phyloP scores from a whole-genome alignment of 2,329 filamentous ascomycete genomes.

The Claviceps sp. region DNA sequence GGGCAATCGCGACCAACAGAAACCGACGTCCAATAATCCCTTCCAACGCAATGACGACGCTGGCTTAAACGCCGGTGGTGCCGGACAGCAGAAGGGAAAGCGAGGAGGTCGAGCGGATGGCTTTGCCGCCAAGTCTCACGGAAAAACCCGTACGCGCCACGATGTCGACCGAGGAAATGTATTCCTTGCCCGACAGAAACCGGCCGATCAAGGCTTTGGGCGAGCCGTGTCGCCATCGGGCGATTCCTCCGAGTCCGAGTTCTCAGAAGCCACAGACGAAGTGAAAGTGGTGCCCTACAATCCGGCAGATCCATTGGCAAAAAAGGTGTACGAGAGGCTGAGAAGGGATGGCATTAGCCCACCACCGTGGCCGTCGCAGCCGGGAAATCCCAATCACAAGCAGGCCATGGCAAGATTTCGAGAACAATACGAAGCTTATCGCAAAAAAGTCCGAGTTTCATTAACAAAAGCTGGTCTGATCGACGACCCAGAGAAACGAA shows the following conservation, averaged over 20 bases:
- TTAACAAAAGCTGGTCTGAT: slow-evolving; percentile 47
- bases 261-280: slow-evolving; percentile 9
- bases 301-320: slow-evolving; percentile 29
- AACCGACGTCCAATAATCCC: slow-evolving; percentile 14
- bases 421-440: slow-evolving; percentile 42
- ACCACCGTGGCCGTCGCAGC: slow-evolving; percentile 41
- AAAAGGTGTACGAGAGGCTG: slow-evolving; percentile 38
- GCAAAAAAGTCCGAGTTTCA: slow-evolving; percentile 40
- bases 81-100: slow-evolving; percentile 10
- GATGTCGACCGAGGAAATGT: slow-evolving; percentile 4
- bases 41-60: slow-evolving; percentile 16
- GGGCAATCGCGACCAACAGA: slow-evolving; percentile 16
- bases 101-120: slow-evolving; percentile 12
- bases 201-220: slow-evolving; percentile 6
- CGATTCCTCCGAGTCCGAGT: slow-evolving; percentile 11
- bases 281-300: slow-evolving; percentile 7
- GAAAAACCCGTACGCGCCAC: slow-evolving; percentile 1
- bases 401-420: slow-evolving; percentile 40
- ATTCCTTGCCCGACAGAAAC: not conserved
- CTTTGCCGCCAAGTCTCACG: slow-evolving; percentile 6
- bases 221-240: slow-evolving; percentile 15
- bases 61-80: slow-evolving; percentile 14
- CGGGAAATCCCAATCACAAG: slow-evolving; percentile 38
- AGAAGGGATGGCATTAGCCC: slow-evolving; percentile 40
- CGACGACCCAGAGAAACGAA: slow-evolving; percentile 51